These are phyloP conservation scores for Penicillium ucsense DNA, from an alignment of 495 filamentous ascomycete genomes.

Conservation along the genomic window DNA sequence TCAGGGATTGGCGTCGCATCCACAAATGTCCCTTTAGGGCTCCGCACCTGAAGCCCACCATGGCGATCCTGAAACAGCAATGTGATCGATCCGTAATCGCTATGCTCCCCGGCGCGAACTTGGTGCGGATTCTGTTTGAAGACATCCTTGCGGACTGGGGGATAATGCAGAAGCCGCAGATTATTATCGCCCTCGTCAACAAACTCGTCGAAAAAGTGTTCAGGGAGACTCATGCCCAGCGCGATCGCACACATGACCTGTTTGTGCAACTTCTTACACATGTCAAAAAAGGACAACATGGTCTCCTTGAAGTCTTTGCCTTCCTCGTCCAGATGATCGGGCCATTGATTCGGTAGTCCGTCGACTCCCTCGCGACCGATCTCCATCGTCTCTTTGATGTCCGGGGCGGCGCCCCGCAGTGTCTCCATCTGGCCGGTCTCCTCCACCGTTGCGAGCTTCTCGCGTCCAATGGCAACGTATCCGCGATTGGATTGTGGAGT, in stretches of 20 bases:
- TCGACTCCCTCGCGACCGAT: slow-evolving; percentile 68
- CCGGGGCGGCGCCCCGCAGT: slow-evolving; percentile 50
- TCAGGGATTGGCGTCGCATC: slow-evolving; percentile 74
- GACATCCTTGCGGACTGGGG: slow-evolving; percentile 52
- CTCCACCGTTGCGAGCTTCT: slow-evolving; percentile 59
- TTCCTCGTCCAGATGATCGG: slow-evolving; percentile 49
- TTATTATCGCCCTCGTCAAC: slow-evolving; percentile 73
- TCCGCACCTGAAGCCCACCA: slow-evolving; percentile 78
- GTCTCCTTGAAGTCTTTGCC: slow-evolving; percentile 55
- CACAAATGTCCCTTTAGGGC: slow-evolving; percentile 66
- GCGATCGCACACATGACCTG: slow-evolving; percentile 85
- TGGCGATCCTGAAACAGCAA: slow-evolving; percentile 79
- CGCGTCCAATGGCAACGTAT: slow-evolving; percentile 64
- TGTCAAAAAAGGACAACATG: slow-evolving; percentile 64
- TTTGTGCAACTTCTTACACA: slow-evolving; percentile 65
- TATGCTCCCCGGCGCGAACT: slow-evolving; percentile 78
- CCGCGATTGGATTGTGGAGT: slow-evolving; percentile 68
- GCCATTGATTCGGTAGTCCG: slow-evolving; percentile 72
- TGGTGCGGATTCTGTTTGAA: slow-evolving; percentile 63
- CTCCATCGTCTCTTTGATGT: slow-evolving; percentile 79
- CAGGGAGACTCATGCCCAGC: slow-evolving; percentile 65
- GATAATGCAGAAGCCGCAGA: slow-evolving; percentile 84
- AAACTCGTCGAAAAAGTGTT: slow-evolving; percentile 68
- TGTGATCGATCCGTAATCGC: slow-evolving; percentile 83
- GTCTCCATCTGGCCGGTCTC: slow-evolving; percentile 49